Conservation (phyloP, 306 rosid species). For the Castanospermum australe region DNA sequence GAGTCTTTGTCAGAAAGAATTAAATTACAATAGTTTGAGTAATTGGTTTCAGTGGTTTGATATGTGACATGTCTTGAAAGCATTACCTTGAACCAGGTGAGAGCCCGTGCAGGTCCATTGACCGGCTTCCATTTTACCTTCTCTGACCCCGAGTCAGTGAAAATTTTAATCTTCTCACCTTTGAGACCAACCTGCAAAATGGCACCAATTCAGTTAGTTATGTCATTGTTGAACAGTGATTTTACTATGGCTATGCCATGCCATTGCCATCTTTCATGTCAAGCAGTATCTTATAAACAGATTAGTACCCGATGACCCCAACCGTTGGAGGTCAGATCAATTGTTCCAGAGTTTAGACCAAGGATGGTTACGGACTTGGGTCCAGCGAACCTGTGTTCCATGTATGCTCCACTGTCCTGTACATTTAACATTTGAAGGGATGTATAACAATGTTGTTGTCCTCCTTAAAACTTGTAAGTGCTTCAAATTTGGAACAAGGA, state of each 20-base stretch:
- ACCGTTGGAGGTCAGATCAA: conserved; percentile 48
- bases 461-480: background rate
- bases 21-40: too few relatives aligned
- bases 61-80: background rate
- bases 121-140: conserved; percentile 44
- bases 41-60: background rate
- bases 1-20: background rate
- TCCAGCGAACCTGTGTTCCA: conserved; percentile 90
- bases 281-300: background rate
- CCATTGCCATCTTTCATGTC: background rate
- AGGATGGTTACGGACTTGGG: conserved; percentile 51
- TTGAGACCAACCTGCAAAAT: conserved; percentile 51
- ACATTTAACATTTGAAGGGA: background rate
- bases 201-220: background rate
- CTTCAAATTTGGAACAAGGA: background rate
- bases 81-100: conserved; percentile 82
- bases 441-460: background rate
- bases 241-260: background rate
- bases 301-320: conserved; percentile 73
- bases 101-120: conserved; percentile 23
- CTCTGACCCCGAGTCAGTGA: conserved; percentile 49
- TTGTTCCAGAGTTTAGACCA: conserved; percentile 60
- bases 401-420: conserved; percentile 95
- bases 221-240: background rate
- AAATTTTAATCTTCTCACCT: conserved; percentile 50